Evolutionary conservation across 2,329 filamentous ascomycete genomes (phyloP).

Genomic region (Colletotrichum euphorbiae): DNA sequence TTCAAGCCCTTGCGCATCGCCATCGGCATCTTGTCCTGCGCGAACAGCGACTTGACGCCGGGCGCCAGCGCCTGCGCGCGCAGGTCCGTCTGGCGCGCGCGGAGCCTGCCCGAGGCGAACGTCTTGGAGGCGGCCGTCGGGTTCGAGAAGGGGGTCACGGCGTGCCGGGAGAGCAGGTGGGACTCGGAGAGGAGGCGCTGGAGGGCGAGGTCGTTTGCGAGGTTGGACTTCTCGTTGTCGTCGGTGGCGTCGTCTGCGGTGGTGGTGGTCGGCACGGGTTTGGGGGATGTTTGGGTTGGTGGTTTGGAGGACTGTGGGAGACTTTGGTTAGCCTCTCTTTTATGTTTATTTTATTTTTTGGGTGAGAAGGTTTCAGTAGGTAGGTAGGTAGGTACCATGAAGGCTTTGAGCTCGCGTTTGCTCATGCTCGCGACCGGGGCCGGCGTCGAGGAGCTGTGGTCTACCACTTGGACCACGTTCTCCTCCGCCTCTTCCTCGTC

Average conservation of each 20-base stretch:
- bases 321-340: no score
- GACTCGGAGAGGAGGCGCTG: conserved; percentile 93
- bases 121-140: conserved; percentile 53
- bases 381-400: conserved; percentile 68
- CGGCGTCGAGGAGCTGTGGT: conserved; percentile 61
- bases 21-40: conserved; percentile 91
- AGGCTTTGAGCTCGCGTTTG: conserved; percentile 79
- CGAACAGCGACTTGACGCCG: conserved; percentile 68
- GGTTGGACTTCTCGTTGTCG: conserved; percentile 74
- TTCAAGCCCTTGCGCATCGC: conserved; percentile 86
- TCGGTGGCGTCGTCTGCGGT: conserved; percentile 48
- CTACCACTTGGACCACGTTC: conserved; percentile 68
- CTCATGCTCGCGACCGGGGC: conserved; percentile 61
- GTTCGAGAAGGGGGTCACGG: conserved; percentile 55
- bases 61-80: conserved; percentile 77
- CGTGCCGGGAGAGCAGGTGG: conserved; percentile 74
- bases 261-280: conserved; percentile 44
- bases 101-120: conserved; percentile 74
- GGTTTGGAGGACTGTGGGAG: conserved; percentile 59
- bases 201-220: conserved; percentile 92
- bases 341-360: conserved; percentile 18
- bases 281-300: conserved; percentile 51
- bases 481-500: conserved; percentile 44
- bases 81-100: conserved; percentile 85
- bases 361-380: conserved; percentile 7